A percentile compares a stretch with the other conserved stretches of the same genome.
Conservation (phyloP, 2,329 filamentous ascomycete genomes). For the Parascedosporium putredinis region DNA sequence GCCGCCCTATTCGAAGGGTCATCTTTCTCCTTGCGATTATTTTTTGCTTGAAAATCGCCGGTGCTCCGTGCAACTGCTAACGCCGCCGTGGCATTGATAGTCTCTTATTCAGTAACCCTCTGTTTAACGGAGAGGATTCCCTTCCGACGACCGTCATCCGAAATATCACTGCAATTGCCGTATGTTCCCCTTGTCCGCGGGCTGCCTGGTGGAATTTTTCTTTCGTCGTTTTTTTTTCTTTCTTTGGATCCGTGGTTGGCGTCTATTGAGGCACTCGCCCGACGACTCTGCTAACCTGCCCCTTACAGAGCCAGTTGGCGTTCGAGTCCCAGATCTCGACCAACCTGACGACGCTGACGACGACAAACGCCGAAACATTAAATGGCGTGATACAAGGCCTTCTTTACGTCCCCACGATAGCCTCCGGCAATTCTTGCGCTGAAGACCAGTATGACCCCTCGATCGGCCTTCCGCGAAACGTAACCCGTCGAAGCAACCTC, state of each 20-base stretch:
- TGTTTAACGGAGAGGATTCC: slow-evolving; percentile 38
- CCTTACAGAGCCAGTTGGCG: slow-evolving; percentile 32
- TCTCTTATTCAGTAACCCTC: slow-evolving; percentile 50
- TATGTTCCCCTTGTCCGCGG: slow-evolving; percentile 23
- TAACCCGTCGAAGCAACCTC: slow-evolving; percentile 61
- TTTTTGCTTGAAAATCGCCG: no score
- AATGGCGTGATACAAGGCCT: slow-evolving; percentile 63
- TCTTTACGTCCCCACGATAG: slow-evolving; percentile 72
- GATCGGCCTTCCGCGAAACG: slow-evolving; percentile 59
- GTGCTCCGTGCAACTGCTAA: no score
- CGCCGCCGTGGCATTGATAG: no score
- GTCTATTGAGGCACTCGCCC: slow-evolving; percentile 13
- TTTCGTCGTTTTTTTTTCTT: not conserved
- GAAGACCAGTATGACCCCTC: slow-evolving; percentile 40
- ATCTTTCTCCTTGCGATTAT: no score
- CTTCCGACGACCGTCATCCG: slow-evolving; percentile 42
- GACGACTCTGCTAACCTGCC: no score
- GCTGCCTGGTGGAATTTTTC: not conserved
- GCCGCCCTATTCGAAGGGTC: no score
- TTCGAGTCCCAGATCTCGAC: slow-evolving; percentile 39
- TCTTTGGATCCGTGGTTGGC: not conserved
- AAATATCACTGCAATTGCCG: slow-evolving; percentile 46
- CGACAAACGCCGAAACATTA: slow-evolving; percentile 47
- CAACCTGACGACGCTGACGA: slow-evolving; percentile 68
- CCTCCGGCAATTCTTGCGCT: slow-evolving; percentile 48